Evolutionary conservation across 2,329 filamentous ascomycete species (phyloP).

Genomic region (Aspergillus sp.): DNA sequence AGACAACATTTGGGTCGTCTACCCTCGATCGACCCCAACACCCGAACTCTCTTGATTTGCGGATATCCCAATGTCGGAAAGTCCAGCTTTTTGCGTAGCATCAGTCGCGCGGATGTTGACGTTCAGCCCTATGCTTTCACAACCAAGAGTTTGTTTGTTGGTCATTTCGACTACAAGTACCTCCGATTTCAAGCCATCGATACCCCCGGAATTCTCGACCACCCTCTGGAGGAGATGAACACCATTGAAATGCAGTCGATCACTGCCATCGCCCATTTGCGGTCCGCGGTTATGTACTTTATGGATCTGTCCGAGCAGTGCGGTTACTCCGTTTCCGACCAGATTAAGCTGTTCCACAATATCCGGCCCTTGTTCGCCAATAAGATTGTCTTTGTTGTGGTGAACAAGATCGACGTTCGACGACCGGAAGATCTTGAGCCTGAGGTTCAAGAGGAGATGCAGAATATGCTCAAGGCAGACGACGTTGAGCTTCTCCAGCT

Average conservation of each 20-base stretch:
- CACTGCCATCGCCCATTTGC: constrained; percentile 93
- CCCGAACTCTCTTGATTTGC: constrained; percentile 90
- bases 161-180: constrained; percentile 97
- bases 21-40: constrained; percentile 97
- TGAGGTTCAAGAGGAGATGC: constrained; percentile 73
- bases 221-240: constrained; percentile 98
- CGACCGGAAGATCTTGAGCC: constrained; percentile 82
- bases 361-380: constrained; percentile 97
- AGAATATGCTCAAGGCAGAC: constrained; percentile 76
- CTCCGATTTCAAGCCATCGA: constrained; percentile 89
- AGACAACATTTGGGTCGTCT: constrained; percentile 96
- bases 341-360: constrained; percentile 92
- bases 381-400: constrained; percentile 92
- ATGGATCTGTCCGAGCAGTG: constrained; percentile 98
- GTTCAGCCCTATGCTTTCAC: constrained; percentile 98
- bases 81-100: constrained; percentile 88
- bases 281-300: constrained; percentile 94
- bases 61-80: constrained; percentile 98
- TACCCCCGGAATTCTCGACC: constrained; percentile 96
- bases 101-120: constrained; percentile 92
- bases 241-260: constrained; percentile 99
- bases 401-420: constrained; percentile 97
- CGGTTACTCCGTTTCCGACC: constrained; percentile 87
- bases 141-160: constrained; percentile 94
- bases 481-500: constrained; percentile 92